phyloP scores from a whole-genome alignment of 495 filamentous ascomycete genomes.

The Haplographium delicatum region DNA sequence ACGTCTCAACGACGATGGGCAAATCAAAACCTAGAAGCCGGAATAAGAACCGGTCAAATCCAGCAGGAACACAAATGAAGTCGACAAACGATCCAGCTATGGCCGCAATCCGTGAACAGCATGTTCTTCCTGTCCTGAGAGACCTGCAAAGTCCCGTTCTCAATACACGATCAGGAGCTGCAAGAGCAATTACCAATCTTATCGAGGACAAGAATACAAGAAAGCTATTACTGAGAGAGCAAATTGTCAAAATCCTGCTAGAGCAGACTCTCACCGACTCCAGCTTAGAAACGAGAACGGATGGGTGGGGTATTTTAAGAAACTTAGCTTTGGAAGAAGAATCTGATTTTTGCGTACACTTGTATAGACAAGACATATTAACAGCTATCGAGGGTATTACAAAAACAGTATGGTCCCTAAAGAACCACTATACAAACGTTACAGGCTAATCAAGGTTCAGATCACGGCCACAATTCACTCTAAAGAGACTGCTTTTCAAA shows the following conservation, averaged over 20 bases:
- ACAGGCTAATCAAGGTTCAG: constrained; percentile 24
- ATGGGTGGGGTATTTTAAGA: constrained; percentile 56
- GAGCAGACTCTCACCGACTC: constrained; percentile 55
- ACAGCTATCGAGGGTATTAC: constrained; percentile 48
- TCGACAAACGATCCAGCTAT: constrained; percentile 50
- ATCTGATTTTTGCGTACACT: constrained; percentile 54
- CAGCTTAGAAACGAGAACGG: constrained; percentile 49
- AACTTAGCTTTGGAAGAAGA: constrained; percentile 55
- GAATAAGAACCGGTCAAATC: constrained; percentile 29
- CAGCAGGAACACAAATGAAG: constrained; percentile 44
- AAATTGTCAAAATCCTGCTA: constrained; percentile 53
- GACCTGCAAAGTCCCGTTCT: constrained; percentile 50
- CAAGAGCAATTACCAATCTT: constrained; percentile 50
- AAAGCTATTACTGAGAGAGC: constrained; percentile 54
- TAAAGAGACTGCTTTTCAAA: constrained; percentile 32
- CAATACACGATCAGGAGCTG: constrained; percentile 46
- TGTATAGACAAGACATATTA: constrained; percentile 52
- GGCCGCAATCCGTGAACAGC: constrained; percentile 48
- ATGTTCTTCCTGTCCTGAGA: constrained; percentile 51
- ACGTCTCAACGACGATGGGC: constrained; percentile 18
- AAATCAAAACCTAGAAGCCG: constrained; percentile 25
- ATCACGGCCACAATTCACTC: constrained; percentile 38
- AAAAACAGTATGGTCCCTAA: constrained; percentile 36
- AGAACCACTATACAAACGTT: not conserved
- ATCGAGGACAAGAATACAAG: constrained; percentile 52